Percentiles rank a stretch among this genome's conserved stretches.
Conservation (phyloP, 257 asterid genomes). For the Ballota nigra region DNA sequence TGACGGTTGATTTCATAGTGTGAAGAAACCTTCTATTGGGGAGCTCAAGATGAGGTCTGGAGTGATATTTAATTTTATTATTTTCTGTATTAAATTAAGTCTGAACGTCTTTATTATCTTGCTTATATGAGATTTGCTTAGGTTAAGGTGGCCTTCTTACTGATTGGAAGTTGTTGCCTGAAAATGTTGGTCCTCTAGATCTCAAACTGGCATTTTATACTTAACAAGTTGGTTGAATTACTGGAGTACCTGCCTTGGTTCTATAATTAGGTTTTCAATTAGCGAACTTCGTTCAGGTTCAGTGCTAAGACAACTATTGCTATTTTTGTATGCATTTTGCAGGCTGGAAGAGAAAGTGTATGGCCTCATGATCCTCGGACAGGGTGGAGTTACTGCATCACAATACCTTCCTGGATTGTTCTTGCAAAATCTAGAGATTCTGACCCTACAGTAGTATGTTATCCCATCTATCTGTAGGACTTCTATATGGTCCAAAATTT, state of each 20-base stretch:
- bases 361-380: slow-evolving; percentile 97
- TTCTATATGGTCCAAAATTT: slow-evolving; percentile 10
- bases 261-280: slow-evolving; percentile 1
- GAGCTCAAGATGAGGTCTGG: slow-evolving; percentile 2
- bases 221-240: slow-evolving; percentile 10
- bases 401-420: slow-evolving; percentile 91
- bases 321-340: slow-evolving; percentile 27
- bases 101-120: not conserved
- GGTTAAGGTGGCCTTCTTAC: slow-evolving; percentile 18
- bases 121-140: not conserved
- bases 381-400: slow-evolving; percentile 97
- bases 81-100: not conserved
- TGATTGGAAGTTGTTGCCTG: slow-evolving; percentile 13
- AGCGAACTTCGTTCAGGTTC: slow-evolving; percentile 5
- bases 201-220: not conserved
- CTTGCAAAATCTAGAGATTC: slow-evolving; percentile 94
- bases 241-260: not conserved
- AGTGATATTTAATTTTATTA: not conserved
- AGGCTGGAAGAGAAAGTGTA: slow-evolving; percentile 83
- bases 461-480: slow-evolving; percentile 15
- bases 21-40: not conserved
- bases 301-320: slow-evolving; percentile 9
- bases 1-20: slow-evolving; percentile 5
- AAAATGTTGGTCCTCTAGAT: slow-evolving; percentile 11
- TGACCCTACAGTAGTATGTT: slow-evolving; percentile 89